Percentiles rank a stretch among this genome's conserved stretches.
phyloP scores from a whole-genome alignment of 495 filamentous ascomycete genomes.

The Aspergillus asperescens region DNA sequence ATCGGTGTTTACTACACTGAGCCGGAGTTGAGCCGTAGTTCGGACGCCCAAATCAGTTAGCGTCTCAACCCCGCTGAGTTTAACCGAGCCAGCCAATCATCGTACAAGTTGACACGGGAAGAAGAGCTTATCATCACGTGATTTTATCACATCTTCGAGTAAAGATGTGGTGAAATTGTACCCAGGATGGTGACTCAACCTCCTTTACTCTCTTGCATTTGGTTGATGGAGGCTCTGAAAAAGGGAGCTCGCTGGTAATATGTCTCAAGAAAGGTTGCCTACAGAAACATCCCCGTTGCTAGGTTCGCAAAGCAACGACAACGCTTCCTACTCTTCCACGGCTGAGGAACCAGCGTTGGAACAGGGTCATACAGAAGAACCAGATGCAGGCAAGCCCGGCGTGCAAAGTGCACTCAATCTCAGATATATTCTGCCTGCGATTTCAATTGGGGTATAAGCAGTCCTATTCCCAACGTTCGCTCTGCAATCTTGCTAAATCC shows the following conservation, averaged over 20 bases:
- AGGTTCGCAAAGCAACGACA: slow-evolving; percentile 24
- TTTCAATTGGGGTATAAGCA: slow-evolving; percentile 48
- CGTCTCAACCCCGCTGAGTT: neutral
- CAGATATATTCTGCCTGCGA: slow-evolving; percentile 45
- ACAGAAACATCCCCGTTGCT: slow-evolving; percentile 44
- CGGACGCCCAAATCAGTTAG: neutral
- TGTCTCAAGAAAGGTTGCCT: slow-evolving; percentile 26
- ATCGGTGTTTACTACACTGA: too few species aligned
- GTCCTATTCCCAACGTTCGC: neutral
- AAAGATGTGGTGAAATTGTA: neutral
- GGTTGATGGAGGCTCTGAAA: slow-evolving; percentile 6
- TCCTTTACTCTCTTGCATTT: neutral
- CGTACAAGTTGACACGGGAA: neutral
- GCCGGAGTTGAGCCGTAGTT: too few species aligned
- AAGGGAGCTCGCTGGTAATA: slow-evolving; percentile 1
- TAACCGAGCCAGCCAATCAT: slow-evolving; percentile 6
- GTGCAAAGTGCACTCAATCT: slow-evolving; percentile 32
- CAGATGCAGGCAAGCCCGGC: slow-evolving; percentile 25
- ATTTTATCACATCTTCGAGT: neutral
- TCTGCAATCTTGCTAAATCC: slow-evolving; percentile 3
- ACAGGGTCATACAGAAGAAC: slow-evolving; percentile 9
- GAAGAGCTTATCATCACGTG: neutral
- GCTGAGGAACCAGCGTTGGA: slow-evolving; percentile 19
- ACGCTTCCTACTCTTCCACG: slow-evolving; percentile 18
- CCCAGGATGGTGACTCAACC: neutral